Conservation (phyloP, 306 rosid genomes). For the Vicia sativa region DNA sequence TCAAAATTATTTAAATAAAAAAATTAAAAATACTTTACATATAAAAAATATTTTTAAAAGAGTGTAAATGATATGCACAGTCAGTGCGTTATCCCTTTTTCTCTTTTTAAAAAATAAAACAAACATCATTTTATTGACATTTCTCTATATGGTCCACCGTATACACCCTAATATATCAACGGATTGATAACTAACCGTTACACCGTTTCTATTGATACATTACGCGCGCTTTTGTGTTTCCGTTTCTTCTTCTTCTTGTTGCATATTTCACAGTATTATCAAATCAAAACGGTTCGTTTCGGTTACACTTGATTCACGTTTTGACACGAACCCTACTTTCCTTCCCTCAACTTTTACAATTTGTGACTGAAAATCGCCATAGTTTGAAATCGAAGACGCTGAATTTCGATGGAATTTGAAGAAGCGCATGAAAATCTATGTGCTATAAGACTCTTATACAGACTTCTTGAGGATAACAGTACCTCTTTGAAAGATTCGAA, state of each 20-base stretch:
- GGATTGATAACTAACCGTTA: not conserved
- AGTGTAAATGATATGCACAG: too few species aligned
- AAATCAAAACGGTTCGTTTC: not conserved
- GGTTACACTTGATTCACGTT: not conserved
- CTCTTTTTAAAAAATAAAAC: too few species aligned
- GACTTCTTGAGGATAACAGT: conserved; percentile 48
- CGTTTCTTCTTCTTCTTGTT: not conserved
- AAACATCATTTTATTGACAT: too few species aligned
- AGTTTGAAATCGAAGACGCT: not conserved
- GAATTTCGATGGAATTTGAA: conserved; percentile 45
- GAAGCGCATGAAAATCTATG: conserved; percentile 50
- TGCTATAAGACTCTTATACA: conserved; percentile 55
- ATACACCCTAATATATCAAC: too few species aligned
- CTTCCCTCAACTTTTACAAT: conserved; percentile 7
- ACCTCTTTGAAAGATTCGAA: conserved; percentile 17
- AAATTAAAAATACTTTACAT: too few species aligned
- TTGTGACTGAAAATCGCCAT: not conserved
- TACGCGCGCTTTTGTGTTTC: not conserved
- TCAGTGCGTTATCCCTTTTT: too few species aligned
- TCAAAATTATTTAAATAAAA: too few species aligned
- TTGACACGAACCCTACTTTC: not conserved
- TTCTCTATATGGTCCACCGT: too few species aligned
- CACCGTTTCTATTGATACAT: not conserved
- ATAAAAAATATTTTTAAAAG: too few species aligned
- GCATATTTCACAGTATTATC: not conserved